Evolutionary conservation across 345 rosid genomes (phyloP).

Genomic region (Citrus cavaleriei): DNA sequence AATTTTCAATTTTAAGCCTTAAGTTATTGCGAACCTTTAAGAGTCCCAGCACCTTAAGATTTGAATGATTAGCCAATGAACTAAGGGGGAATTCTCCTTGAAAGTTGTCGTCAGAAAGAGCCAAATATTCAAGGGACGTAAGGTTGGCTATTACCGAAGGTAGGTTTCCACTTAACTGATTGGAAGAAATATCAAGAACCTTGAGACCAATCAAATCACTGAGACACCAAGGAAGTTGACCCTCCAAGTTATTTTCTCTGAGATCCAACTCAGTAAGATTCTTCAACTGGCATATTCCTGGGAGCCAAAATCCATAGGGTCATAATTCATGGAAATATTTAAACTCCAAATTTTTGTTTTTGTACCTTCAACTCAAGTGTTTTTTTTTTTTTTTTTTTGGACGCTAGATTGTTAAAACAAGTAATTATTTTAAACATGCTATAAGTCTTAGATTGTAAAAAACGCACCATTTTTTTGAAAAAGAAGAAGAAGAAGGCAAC

Average conservation of each 20-base stretch:
- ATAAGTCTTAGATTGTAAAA: too few species aligned
- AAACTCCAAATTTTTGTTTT: too few species aligned
- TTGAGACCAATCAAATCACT: constrained; percentile 10
- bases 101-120: constrained; percentile 1
- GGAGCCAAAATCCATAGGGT: background rate
- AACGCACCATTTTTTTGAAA: too few species aligned
- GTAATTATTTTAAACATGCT: too few species aligned
- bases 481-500: background rate
- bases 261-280: background rate
- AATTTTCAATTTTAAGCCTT: background rate
- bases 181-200: background rate
- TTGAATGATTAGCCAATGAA: background rate
- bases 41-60: background rate
- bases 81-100: background rate
- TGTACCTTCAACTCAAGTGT: too few species aligned
- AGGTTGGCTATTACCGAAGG: background rate
- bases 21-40: background rate
- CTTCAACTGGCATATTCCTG: background rate
- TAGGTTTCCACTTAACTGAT: background rate
- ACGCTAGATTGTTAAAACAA: background rate
- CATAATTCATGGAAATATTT: too few species aligned
- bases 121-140: background rate
- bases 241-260: background rate
- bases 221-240: background rate
- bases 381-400: too few species aligned